A percentile compares a stretch with the other conserved stretches of the same genome.
These are phyloP conservation scores for Linnemannia schmuckeri DNA, from an alignment of 192 early-diverging fungal genomes.

Conservation along the genomic window DNA sequence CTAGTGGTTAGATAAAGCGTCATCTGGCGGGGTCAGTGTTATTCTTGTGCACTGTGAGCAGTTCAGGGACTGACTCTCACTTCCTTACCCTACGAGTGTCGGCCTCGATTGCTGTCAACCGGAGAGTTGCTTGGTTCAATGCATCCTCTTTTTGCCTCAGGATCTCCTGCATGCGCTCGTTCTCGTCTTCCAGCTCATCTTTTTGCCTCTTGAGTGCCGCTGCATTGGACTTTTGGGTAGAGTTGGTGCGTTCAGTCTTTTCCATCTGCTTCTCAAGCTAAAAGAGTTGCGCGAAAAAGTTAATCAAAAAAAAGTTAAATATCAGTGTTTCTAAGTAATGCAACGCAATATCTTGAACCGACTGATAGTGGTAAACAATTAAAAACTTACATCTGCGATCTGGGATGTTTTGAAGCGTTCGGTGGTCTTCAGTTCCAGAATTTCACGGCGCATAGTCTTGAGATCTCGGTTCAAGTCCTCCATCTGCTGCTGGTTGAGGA, in stretches of 20 bases:
- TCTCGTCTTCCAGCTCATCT: constrained; percentile 46
- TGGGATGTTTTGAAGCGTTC: constrained; percentile 36
- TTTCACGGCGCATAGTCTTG: constrained; percentile 29
- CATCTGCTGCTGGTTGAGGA: constrained; percentile 42
- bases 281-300: neutral
- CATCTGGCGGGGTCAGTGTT: neutral
- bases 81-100: constrained; percentile 22
- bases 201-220: constrained; percentile 33
- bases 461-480: constrained; percentile 35
- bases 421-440: constrained; percentile 19
- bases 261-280: constrained; percentile 48
- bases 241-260: constrained; percentile 33
- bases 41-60: neutral
- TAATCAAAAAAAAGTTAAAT: neutral
- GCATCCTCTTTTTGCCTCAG: constrained; percentile 21
- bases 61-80: neutral
- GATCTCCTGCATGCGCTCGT: constrained; percentile 29
- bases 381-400: constrained; percentile 23
- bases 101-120: constrained; percentile 19
- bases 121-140: constrained; percentile 13
- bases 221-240: constrained; percentile 33
- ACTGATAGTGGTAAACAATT: neutral
- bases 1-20: neutral
- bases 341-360: neutral
- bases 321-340: neutral